Evolutionary conservation across 106 monocot species (phyloP).

Genomic region (Hemerocallis citrina): DNA sequence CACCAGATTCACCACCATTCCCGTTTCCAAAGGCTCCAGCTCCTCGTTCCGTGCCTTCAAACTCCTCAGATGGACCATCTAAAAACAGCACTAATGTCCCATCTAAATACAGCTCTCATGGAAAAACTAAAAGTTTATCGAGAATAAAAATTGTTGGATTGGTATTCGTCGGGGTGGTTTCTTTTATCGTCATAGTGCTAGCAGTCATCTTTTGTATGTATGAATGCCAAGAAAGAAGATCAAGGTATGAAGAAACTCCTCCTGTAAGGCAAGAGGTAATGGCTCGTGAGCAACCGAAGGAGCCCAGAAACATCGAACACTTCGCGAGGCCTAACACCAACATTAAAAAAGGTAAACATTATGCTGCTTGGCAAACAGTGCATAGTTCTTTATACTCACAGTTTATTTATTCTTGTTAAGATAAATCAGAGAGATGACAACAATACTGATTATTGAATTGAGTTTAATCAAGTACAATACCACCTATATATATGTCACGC

Average conservation of each 20-base stretch:
- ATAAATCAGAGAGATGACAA: no score
- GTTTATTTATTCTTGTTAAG: neutral
- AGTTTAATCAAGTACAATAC: no score
- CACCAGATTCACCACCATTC: constrained; percentile 20
- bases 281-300: constrained; percentile 17
- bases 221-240: constrained; percentile 60
- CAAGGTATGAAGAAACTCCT: constrained; percentile 29
- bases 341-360: constrained; percentile 33
- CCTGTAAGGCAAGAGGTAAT: constrained; percentile 22
- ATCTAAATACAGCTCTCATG: constrained; percentile 4
- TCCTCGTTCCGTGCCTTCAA: constrained; percentile 21
- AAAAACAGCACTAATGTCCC: no score
- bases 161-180: constrained; percentile 50
- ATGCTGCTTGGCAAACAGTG: neutral
- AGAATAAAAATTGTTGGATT: constrained; percentile 50
- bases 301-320: constrained; percentile 27
- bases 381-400: neutral
- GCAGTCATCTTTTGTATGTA: constrained; percentile 47
- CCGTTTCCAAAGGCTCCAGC: constrained; percentile 29
- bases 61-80: constrained; percentile 29
- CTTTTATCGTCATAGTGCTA: constrained; percentile 45
- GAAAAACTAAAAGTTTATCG: constrained; percentile 31
- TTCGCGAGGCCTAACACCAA: constrained; percentile 21
- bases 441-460: no score
- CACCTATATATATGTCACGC: no score